Evolutionary conservation across 495 filamentous ascomycete species (phyloP), one percentile per base, ranked within the genome.

Genomic region (Elaphomyces granulatus): DNA sequence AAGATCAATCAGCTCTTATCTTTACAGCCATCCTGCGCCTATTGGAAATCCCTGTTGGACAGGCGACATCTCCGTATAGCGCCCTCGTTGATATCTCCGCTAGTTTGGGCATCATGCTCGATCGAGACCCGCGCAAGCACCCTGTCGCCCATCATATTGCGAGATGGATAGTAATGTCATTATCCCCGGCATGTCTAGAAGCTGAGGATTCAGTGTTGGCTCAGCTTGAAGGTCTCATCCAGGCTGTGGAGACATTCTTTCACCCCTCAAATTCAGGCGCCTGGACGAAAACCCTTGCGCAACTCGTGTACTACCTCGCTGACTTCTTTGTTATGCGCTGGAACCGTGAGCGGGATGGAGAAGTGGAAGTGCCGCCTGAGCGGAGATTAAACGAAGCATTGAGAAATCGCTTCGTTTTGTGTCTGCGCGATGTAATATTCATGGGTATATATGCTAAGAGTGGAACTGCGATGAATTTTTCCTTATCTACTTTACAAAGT

Each of bases 381-480:
- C 74, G 90, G 39, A 76, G 63, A 43, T 75, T 99, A 37, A 94
- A 74, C 44, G 73, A 78, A 38, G 74, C 75, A 19, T 50, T 99
- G 38, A 94, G 88, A 67, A 73, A 67, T 46, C 77, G 92, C 23
- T 96, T 99, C 55, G 92, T 99, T 23, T 62, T 93, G 36, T 83
- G 87, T 50, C 51, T 99, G 43, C 76, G 80, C 50, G 90, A 96
- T 42, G 90, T 96, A 31, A 81, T 83, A 18, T 99, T 94, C 58
- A 95, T 96, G 90, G 90, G 92, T 16, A 84, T 99, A 36, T 99
- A 93, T 52, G 77, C 87, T 23, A 98, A 99, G 63, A 92, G 87
- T 59, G 77, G 76, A 35, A 82, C 81, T 28, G 82, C 88, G 1
- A 83, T 95, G 64, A 88, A 77, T 48, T 93, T 86, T 60, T 87